These are phyloP conservation scores for Chaetomiaceae sp. DNA, from an alignment of 2,329 filamentous ascomycete genomes.

Conservation along the genomic window DNA sequence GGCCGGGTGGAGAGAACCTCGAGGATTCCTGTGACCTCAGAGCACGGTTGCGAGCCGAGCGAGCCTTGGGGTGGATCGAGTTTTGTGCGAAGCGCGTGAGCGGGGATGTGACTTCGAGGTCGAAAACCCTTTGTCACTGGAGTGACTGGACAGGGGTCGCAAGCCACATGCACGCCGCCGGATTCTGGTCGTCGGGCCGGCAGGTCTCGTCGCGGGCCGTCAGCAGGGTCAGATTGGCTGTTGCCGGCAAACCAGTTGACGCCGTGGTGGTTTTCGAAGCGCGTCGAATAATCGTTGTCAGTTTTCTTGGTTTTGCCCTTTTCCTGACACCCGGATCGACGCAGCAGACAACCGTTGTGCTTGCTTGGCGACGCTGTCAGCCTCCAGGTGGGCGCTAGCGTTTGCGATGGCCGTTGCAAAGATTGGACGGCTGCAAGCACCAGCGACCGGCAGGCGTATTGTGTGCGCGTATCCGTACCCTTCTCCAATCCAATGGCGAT, in stretches of 20 bases:
- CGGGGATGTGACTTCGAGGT: conserved; percentile 10
- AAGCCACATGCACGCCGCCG: conserved; percentile 5
- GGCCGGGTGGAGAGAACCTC: conserved; percentile 21
- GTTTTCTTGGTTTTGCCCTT: background rate
- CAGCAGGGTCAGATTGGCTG: background rate
- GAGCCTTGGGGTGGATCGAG: conserved; percentile 22
- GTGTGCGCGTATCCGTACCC: background rate
- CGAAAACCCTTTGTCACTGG: conserved; percentile 4
- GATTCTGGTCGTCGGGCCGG: conserved; percentile 1
- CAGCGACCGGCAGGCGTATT: conserved; percentile 8
- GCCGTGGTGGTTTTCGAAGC: too few relatives aligned
- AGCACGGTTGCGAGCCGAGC: conserved; percentile 7
- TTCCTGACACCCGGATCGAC: background rate
- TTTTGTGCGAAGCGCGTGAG: conserved; percentile 22
- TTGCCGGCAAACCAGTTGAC: background rate
- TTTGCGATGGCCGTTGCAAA: background rate
- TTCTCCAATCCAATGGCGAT: too few relatives aligned
- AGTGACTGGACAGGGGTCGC: background rate
- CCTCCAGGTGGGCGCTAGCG: conserved; percentile 1
- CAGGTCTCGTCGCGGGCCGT: conserved; percentile 1
- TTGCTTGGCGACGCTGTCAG: conserved; percentile 8
- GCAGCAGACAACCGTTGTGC: background rate
- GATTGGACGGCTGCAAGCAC: conserved; percentile 13
- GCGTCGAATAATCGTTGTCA: background rate
- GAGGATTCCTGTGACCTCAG: conserved; percentile 22